These are phyloP conservation scores for Elaeagnus macrophylla DNA, from an alignment of 306 rosid species.

Conservation along the genomic window DNA sequence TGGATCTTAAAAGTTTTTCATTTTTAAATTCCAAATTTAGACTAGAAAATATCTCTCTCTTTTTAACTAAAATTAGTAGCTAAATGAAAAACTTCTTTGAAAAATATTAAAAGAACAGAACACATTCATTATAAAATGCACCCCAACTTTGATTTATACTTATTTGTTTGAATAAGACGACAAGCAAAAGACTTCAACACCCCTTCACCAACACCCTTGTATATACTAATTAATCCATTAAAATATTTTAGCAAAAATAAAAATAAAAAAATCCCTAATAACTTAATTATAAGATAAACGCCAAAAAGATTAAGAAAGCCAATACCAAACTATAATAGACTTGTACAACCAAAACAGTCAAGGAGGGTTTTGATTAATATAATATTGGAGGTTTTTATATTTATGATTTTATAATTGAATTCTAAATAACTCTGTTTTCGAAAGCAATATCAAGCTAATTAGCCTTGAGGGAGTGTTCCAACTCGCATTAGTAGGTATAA, in stretches of 20 bases:
- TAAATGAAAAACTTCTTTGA: too few species aligned
- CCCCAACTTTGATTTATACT: neutral
- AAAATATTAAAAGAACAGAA: too few species aligned
- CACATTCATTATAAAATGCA: too few species aligned
- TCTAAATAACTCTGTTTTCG: conserved; percentile 10
- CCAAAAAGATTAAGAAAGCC: too few species aligned
- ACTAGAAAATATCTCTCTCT: too few species aligned
- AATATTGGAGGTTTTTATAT: neutral
- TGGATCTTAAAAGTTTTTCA: too few species aligned
- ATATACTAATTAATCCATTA: too few species aligned
- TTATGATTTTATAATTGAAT: conserved; percentile 28
- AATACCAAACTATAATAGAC: conserved; percentile 11
- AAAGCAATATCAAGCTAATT: conserved; percentile 29
- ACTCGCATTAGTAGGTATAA: conserved; percentile 21
- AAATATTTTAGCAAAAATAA: too few species aligned
- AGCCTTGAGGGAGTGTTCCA: conserved; percentile 5
- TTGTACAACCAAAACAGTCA: conserved; percentile 22
- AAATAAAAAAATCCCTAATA: too few species aligned
- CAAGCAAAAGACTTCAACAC: conserved; percentile 14
- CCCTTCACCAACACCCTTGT: conserved; percentile 26
- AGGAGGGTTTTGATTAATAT: conserved; percentile 24
- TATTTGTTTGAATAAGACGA: conserved; percentile 16
- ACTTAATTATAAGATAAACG: too few species aligned
- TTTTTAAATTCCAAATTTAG: too few species aligned
- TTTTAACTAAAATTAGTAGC: too few species aligned